Base-by-base conservation (phyloP, 1,139 yeast genomes). In the Meyerozyma smithsonii region DNA sequence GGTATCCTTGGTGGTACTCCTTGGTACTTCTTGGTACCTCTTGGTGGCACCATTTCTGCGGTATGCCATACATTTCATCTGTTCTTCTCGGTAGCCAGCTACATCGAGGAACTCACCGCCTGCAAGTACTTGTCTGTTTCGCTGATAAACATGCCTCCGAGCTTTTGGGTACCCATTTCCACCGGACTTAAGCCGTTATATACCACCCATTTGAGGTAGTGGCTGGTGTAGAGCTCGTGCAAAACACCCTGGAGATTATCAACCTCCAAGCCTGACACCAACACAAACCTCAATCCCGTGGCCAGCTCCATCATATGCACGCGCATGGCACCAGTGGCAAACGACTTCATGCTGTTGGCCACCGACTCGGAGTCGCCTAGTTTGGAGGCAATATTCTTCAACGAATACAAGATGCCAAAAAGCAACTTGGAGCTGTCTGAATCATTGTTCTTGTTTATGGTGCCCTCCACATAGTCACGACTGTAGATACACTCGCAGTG, bases 351-450 rank as follows among this genome's bases (percentile, higher is more conserved):
- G 24, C 72, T 61, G 54, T 84, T 86, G 41, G 61, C 61, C 18
- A 54, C 42, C 37, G 45, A 39, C 33, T 39, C 37, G 44, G 47
- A 42, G 21, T 72, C 70, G 6, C 79, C 76, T 37, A 88, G 64
- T 52, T 85, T 83, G 20, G 79, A 70, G 1, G 92, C 75, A 38
- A 90, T 77, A 47, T 82, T 85, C 41, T 90, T 76, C 46, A 92
- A 63, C 7, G 97, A 88, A 56, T 80, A 85, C 15, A 88, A 67
- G 37, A 87, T 79, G n/a, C 98, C 98, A 57, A 88, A 92, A 15
- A 92, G 68, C 35, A 92, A 73, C 57, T 92, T 85, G 10, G 92
- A 81, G 12, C 77, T 70, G 52, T 84, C 83, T 32, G 80, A 80
- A 40, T 74, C 72, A 54, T 79, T 81, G 44, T 70, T 74, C 19